phyloP scores from a whole-genome alignment of 2,329 filamentous ascomycete genomes.

The Fusarium sp. region DNA sequence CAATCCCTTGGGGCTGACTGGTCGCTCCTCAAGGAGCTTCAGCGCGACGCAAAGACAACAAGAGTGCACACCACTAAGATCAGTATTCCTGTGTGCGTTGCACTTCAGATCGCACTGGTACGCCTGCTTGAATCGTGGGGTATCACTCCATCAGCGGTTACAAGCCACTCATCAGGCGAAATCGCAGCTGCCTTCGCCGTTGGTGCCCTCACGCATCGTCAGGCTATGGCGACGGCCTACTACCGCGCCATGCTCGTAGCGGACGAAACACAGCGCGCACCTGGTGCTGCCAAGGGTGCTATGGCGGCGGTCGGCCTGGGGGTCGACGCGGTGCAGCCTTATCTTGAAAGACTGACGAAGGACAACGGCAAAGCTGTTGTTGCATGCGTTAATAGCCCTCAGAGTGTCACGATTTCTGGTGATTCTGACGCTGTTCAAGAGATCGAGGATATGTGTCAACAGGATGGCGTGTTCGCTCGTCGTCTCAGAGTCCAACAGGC shows the following conservation, averaged over 20 bases:
- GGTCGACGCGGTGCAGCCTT: neutral
- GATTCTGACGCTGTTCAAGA: too few relatives aligned
- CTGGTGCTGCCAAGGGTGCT: neutral
- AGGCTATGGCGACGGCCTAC: neutral
- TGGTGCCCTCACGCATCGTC: neutral
- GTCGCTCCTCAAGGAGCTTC: neutral
- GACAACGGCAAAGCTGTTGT: neutral
- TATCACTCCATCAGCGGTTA: neutral
- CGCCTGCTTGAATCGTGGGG: neutral
- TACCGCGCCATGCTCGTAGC: too few relatives aligned
- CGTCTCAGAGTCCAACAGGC: too few relatives aligned
- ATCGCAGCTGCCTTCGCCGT: neutral
- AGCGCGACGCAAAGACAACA: neutral
- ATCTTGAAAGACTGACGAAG: neutral
- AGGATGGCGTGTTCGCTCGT: too few relatives aligned
- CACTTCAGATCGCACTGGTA: neutral
- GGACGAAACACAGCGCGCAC: too few relatives aligned
- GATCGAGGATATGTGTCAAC: too few relatives aligned
- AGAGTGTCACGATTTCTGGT: too few relatives aligned
- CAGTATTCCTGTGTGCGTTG: neutral
- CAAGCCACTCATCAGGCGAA: neutral
- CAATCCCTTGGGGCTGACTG: neutral
- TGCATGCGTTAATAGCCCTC: neutral
- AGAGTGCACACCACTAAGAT: neutral
- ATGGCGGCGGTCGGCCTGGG: neutral